A percentile compares a stretch with the other conserved stretches of the same genome.
Evolutionary conservation across 2,329 filamentous ascomycete genomes (phyloP).

Genomic region (Aspergillus floridensis): DNA sequence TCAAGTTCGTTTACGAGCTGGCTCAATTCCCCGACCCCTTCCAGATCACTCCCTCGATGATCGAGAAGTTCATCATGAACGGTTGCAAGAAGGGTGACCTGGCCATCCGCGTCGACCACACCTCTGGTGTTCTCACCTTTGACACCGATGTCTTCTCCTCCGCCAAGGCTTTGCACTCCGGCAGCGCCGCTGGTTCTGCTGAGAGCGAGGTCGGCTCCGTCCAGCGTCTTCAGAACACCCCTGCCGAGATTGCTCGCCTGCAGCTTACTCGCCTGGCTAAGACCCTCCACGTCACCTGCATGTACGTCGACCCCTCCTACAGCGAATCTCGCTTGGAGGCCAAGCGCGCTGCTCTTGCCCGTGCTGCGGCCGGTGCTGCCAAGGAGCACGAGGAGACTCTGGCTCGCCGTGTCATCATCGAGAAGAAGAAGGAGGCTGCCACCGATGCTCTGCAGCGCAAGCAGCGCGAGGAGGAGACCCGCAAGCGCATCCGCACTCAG

Average conservation of each 20-base stretch:
- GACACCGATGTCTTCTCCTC: conserved; percentile 98
- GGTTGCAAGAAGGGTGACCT: conserved; percentile 99
- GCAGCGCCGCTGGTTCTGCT: conserved; percentile 79
- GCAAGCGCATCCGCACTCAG: conserved; percentile 81
- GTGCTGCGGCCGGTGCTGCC: conserved; percentile 83
- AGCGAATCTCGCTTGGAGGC: conserved; percentile 77
- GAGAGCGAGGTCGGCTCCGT: conserved; percentile 81
- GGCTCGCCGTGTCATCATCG: conserved; percentile 82
- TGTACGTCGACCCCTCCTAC: conserved; percentile 90
- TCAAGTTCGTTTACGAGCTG: conserved; percentile 87
- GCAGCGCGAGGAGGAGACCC: conserved; percentile 87
- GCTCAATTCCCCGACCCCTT: conserved; percentile 96
- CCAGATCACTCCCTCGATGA: conserved; percentile 83
- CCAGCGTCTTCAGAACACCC: conserved; percentile 94
- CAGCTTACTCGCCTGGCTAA: conserved; percentile 90
- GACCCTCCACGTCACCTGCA: conserved; percentile 86
- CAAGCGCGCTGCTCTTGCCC: conserved; percentile 74
- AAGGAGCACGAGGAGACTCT: conserved; percentile 85
- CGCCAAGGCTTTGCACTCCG: conserved; percentile 83
- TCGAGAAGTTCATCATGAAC: conserved; percentile 99
- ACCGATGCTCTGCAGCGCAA: conserved; percentile 81
- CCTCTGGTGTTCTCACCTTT: conserved; percentile 91
- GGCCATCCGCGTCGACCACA: conserved; percentile 92
- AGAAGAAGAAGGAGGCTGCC: conserved; percentile 96
- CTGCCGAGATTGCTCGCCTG: conserved; percentile 93